Percentiles rank a stretch among this genome's conserved stretches.
phyloP scores from a whole-genome alignment of 257 asterid species.

The Ilex asprella region DNA sequence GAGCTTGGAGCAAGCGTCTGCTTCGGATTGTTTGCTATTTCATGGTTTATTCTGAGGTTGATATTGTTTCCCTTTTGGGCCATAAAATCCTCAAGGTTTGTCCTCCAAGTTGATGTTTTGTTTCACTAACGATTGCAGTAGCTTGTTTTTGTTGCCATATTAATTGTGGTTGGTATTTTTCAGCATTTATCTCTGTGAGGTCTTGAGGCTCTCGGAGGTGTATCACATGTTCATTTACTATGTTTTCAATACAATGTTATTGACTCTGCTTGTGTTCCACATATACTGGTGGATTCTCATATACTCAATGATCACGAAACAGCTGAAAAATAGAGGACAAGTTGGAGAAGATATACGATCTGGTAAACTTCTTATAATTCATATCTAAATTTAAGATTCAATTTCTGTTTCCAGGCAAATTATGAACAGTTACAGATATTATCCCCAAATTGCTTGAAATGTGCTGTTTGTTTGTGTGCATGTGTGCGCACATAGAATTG shows the following conservation, averaged over 20 bases:
- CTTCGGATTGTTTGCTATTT: slow-evolving; percentile 76
- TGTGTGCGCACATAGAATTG: too few relatives aligned
- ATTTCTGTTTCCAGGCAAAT: too few relatives aligned
- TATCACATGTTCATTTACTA: slow-evolving; percentile 42
- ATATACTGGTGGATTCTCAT: slow-evolving; percentile 96
- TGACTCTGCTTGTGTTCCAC: slow-evolving; percentile 80
- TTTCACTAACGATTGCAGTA: background rate
- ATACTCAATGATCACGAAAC: slow-evolving; percentile 68
- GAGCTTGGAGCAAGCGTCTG: slow-evolving; percentile 79
- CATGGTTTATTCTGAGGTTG: slow-evolving; percentile 87
- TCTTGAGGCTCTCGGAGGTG: slow-evolving; percentile 43
- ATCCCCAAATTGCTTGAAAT: too few relatives aligned
- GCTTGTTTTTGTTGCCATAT: slow-evolving; percentile 18
- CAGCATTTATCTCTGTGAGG: slow-evolving; percentile 47
- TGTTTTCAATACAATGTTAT: slow-evolving; percentile 70
- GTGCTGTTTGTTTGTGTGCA: too few relatives aligned
- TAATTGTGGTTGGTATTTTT: slow-evolving; percentile 24
- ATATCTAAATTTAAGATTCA: background rate
- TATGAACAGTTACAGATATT: too few relatives aligned
- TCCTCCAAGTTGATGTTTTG: background rate
- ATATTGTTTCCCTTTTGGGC: slow-evolving; percentile 80
- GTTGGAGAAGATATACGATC: slow-evolving; percentile 98
- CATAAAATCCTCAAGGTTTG: slow-evolving; percentile 15
- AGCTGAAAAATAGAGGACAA: slow-evolving; percentile 77
- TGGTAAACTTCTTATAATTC: slow-evolving; percentile 35